Evolutionary conservation across 176 grass and related monocot species (phyloP).

Genomic region (Ananas comosus): DNA sequence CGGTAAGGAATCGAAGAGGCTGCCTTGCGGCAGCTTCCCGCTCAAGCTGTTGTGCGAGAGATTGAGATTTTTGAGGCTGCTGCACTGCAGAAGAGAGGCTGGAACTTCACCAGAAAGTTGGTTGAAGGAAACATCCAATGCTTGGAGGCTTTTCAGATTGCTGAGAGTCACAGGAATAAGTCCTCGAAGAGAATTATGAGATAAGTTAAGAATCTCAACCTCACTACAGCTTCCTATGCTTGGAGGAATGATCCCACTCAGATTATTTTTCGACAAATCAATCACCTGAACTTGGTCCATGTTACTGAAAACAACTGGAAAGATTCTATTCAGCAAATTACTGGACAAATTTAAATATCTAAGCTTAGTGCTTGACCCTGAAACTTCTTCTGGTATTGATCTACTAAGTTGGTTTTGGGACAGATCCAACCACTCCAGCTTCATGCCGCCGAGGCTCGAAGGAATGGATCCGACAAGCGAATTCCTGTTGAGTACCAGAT

Average conservation of each 20-base stretch:
- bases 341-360: background rate
- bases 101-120: constrained; percentile 12
- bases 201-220: background rate
- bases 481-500: background rate
- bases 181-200: constrained; percentile 10
- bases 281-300: constrained; percentile 6
- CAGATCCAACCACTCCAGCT: background rate
- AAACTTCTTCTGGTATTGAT: background rate
- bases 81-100: constrained; percentile 7
- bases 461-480: background rate
- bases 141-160: constrained; percentile 1
- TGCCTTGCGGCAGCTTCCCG: background rate
- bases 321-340: constrained; percentile 3
- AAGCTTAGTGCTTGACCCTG: background rate
- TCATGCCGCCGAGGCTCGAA: background rate
- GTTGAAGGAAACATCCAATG: constrained; percentile 6
- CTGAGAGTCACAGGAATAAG: background rate
- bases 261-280: constrained; percentile 15
- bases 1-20: constrained; percentile 3
- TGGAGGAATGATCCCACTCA: background rate
- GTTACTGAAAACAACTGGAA: background rate
- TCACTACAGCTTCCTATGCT: background rate
- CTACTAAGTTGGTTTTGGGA: constrained; percentile 8
- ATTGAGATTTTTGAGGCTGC: background rate
- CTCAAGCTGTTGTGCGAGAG: constrained; percentile 13